Base-by-base conservation (phyloP, 768 basidiomycete species). In the Boletellus ananiceps region DNA sequence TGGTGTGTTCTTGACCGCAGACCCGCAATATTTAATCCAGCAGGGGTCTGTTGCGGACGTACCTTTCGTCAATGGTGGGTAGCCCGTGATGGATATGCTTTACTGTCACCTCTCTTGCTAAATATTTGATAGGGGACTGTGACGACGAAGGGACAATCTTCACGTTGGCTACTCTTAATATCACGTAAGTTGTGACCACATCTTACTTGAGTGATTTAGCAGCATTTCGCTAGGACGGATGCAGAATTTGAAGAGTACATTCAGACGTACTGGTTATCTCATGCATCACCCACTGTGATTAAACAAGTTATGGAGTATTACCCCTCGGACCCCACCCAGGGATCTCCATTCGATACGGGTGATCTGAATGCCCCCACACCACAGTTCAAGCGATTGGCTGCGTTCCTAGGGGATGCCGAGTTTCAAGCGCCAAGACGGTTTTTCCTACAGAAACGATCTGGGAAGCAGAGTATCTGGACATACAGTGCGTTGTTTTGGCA, bases 281-380 rank as follows among this genome's bases (percentile, higher is more conserved):
- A 59, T 4, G 58, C 65, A 2, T 57, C 71, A 0, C 1, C 14
- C 1, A 18, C 33, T 0, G 58, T 59, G 21, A 18, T 74, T 4
- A 55, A 64, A 13, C 46, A 57, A 12, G 39, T 78, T n/a, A 47
- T 54, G 49, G 18, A 0, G 2, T 23, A 54, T 41, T 79, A 78
- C 50, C 72, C 79, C 0, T 48, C 57, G 0, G 70, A 75, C 43
- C 57, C 70, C 2, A 61, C 65, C 1, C 56, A 71, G 45, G 81
- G 81, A 15, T 81, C 79, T 0, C 81, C 81, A 0, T 83, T 75
- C 53, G 69, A 69, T 47, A 82, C 81, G 0, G 71, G 74, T 0
- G 18, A 57, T 34, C 50, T 69, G 15, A 79, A 82, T 47, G 68
- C 69, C 0, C 50, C 76, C 5, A 71, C 73, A 2, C 73, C 76